These are phyloP conservation scores for Kwoniella dejecticola DNA, from an alignment of 768 basidiomycete species.

Conservation along the genomic window DNA sequence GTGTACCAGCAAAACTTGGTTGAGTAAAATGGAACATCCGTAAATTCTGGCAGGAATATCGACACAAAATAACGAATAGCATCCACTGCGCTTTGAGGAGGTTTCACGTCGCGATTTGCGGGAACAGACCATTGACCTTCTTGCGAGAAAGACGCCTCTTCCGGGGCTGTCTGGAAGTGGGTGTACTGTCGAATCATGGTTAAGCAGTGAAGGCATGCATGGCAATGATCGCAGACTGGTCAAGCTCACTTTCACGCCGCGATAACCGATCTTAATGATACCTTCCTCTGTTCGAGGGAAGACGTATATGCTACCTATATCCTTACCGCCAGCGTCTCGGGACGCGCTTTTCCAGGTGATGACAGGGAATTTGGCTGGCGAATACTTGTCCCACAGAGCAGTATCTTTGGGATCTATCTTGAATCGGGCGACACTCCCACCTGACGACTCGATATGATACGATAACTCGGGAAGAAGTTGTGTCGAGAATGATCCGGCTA, in stretches of 20 bases:
- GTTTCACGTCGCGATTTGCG: constrained; percentile 19
- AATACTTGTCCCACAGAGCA: constrained; percentile 9
- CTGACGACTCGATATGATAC: constrained; percentile 2
- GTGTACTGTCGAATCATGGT: constrained; percentile 2
- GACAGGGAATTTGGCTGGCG: constrained; percentile 10
- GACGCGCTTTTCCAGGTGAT: neutral
- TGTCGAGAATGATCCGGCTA: neutral
- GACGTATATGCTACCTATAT: constrained; percentile 24
- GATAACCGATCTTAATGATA: constrained; percentile 35
- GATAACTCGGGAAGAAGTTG: neutral
- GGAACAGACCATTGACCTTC: neutral
- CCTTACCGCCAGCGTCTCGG: neutral
- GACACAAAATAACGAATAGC: constrained; percentile 25
- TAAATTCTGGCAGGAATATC: constrained; percentile 33
- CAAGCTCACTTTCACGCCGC: constrained; percentile 41
- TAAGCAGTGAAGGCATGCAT: too few relatives aligned
- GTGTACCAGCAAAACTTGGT: constrained; percentile 42
- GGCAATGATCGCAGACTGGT: too few relatives aligned
- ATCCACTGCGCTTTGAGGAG: constrained; percentile 27
- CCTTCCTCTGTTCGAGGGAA: constrained; percentile 32
- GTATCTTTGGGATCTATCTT: neutral
- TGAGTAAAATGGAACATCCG: constrained; percentile 25
- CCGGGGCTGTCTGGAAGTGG: neutral
- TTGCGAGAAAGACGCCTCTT: neutral
- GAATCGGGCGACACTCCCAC: constrained; percentile 1